phyloP scores from a whole-genome alignment of 768 basidiomycete genomes.

The Phylloporus sp. region DNA sequence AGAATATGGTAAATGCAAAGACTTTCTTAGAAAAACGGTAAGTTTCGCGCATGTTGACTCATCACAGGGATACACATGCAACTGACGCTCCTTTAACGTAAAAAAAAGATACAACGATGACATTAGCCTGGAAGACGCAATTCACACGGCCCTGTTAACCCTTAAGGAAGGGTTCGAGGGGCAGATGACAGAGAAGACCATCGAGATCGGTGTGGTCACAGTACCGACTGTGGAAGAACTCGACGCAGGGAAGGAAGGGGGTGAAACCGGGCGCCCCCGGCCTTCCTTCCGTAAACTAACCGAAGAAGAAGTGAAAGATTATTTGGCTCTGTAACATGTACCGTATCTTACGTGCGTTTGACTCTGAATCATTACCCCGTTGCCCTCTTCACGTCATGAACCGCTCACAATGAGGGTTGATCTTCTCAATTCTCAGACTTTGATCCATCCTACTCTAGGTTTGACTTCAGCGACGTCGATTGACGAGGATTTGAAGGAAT shows the following conservation, averaged over 20 bases:
- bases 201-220: conserved; percentile 96
- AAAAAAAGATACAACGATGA: conserved; percentile 97
- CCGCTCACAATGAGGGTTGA: conserved; percentile 3
- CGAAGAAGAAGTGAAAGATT: conserved; percentile 97
- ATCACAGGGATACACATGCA: conserved; percentile 15
- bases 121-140: conserved; percentile 96
- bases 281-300: conserved; percentile 93
- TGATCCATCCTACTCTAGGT: conserved; percentile 3
- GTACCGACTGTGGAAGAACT: conserved; percentile 65
- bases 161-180: conserved; percentile 99
- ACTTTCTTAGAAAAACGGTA: conserved; percentile 99
- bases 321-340: conserved; percentile 69
- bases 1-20: conserved; percentile 99
- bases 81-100: conserved; percentile 17
- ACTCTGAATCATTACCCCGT: conserved; percentile 14
- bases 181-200: conserved; percentile 99
- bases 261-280: conserved; percentile 62
- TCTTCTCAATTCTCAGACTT: conserved; percentile 2
- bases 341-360: conserved; percentile 29
- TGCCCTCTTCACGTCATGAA: conserved; percentile 8
- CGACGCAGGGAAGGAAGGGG: conserved; percentile 62
- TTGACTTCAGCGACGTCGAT: conserved; percentile 4
- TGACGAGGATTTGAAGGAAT: conserved; percentile 8
- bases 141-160: conserved; percentile 96
- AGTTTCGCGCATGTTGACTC: conserved; percentile 31